A percentile compares a stretch with the other conserved stretches of the same genome.
These are phyloP conservation scores for Penicillium sp. DNA, from an alignment of 2,329 filamentous ascomycete genomes.

Conservation along the genomic window DNA sequence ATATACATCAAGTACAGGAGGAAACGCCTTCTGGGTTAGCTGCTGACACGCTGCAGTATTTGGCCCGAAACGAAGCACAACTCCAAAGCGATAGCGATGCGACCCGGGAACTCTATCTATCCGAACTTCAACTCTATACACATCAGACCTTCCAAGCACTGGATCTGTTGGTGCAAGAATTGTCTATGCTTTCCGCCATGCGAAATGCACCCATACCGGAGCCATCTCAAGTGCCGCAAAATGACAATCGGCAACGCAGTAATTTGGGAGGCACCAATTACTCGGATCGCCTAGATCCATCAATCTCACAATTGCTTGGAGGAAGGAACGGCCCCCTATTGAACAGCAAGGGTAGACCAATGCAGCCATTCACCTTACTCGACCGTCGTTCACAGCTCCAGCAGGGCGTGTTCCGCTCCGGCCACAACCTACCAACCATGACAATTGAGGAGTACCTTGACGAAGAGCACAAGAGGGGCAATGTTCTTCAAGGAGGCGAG, in stretches of 20 bases:
- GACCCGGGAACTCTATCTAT: conserved; percentile 75
- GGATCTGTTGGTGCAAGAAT: conserved; percentile 82
- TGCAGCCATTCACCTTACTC: conserved; percentile 87
- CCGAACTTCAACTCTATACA: conserved; percentile 70
- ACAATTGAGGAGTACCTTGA: conserved; percentile 96
- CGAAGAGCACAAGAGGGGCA: conserved; percentile 79
- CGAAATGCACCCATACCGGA: conserved; percentile 53
- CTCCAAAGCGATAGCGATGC: conserved; percentile 78
- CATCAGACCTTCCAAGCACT: conserved; percentile 83
- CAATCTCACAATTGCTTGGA: conserved; percentile 53
- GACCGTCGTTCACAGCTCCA: conserved; percentile 73
- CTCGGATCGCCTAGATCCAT: conserved; percentile 72
- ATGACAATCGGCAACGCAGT: conserved; percentile 46
- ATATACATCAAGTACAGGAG: conserved; percentile 31
- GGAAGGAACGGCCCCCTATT: conserved; percentile 69
- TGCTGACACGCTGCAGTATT: conserved; percentile 49
- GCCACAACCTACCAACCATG: conserved; percentile 96
- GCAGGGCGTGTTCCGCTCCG: conserved; percentile 80
- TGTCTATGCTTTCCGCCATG: conserved; percentile 76
- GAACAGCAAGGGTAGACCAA: conserved; percentile 74
- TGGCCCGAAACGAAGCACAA: conserved; percentile 59
- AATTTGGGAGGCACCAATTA: conserved; percentile 58
- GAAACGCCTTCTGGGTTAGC: conserved; percentile 20
- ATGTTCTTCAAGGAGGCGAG: conserved; percentile 80
- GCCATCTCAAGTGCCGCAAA: conserved; percentile 33